Percentiles rank a stretch among this genome's conserved stretches.
phyloP scores from a whole-genome alignment of 192 early-diverging fungal genomes.

The Pecoramyces ruminantium region DNA sequence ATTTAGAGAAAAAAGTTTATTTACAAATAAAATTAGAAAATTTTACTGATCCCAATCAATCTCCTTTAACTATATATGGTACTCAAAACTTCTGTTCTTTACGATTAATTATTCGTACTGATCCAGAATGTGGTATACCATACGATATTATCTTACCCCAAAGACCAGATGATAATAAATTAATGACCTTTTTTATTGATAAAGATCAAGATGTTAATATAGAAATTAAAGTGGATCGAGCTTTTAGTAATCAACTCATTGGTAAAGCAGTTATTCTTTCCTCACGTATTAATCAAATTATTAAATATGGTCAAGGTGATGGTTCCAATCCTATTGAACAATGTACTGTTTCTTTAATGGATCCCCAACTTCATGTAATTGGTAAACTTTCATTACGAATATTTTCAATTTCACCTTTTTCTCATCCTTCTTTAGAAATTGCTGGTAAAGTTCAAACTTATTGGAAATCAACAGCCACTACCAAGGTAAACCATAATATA shows the following conservation, averaged over 20 bases:
- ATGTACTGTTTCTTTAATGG: slow-evolving; percentile 59
- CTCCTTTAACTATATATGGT: slow-evolving; percentile 39
- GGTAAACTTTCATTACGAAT: slow-evolving; percentile 77
- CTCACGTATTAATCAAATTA: slow-evolving; percentile 29
- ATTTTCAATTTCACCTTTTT: slow-evolving; percentile 70
- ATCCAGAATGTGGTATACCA: neutral
- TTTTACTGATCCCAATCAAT: slow-evolving; percentile 10
- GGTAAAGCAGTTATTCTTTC: slow-evolving; percentile 71
- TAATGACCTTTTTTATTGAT: neutral
- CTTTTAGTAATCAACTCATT: slow-evolving; percentile 87
- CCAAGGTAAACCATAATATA: neutral
- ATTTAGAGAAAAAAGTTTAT: slow-evolving; percentile 75
- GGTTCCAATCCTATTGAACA: neutral
- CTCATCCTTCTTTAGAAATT: slow-evolving; percentile 72
- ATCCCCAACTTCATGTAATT: slow-evolving; percentile 77
- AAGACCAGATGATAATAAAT: neutral
- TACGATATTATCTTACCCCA: neutral
- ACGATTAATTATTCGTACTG: neutral
- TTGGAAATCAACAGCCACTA: slow-evolving; percentile 74
- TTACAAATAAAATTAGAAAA: slow-evolving; percentile 58
- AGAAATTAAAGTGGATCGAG: neutral
- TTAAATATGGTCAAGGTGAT: slow-evolving; percentile 2
- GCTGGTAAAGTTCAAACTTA: slow-evolving; percentile 95
- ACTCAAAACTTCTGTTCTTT: slow-evolving; percentile 16
- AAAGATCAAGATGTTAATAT: neutral